Base-by-base conservation (phyloP, 2,329 filamentous ascomycete species). In the Fusarium luffae region DNA sequence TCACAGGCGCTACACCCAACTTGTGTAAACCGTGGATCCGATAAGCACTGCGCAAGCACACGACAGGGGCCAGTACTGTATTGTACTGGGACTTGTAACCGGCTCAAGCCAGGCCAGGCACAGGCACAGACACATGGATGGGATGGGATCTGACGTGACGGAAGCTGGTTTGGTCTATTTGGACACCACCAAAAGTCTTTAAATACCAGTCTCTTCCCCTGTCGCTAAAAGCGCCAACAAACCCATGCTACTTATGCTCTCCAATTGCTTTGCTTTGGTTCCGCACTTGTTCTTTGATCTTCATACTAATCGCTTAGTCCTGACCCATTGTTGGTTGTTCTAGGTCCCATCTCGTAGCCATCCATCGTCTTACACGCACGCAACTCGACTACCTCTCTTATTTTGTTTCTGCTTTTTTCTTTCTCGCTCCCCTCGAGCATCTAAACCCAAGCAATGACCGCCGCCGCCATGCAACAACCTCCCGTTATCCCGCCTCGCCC, bases 401-500 rank as follows among this genome's bases (percentile, higher is more conserved):
- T 56, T 63, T 60, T 71, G 58, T 54, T 63, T 68, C 49, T 43
- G 42, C 51, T 41, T 41, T 54, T 54, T 37, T 59, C 49, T 37
- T 54, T 52, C 50, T 50, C 55, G 66, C 70, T 74, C 71, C 49
- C 41, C 43, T 27, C 55, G 67, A 69, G 68, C 70, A 61, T 62
- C 52, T 57, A 34, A 49, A 64, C 50, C 49, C 54, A 63, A 42
- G 76, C 63, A 68, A 88, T 87, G 84, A 84, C 86, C 71, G 79
- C 85, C 73, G 78, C 85, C 66, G 80, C 83, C 54, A 83, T 84
- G 80, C 83, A 84, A 71, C 74, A 79, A 77, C 81, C 82, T 56
- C 88, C 88, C n/a, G 75, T 76, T 57, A 82, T 90, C 61, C 88
- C 88, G 49, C 86, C 87, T 73, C 85, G 88, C 67, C 88, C 88